Percentiles rank a stretch among this genome's conserved stretches.
Conservation (phyloP, 768 basidiomycete genomes). For the Fomitopsis serialis region DNA sequence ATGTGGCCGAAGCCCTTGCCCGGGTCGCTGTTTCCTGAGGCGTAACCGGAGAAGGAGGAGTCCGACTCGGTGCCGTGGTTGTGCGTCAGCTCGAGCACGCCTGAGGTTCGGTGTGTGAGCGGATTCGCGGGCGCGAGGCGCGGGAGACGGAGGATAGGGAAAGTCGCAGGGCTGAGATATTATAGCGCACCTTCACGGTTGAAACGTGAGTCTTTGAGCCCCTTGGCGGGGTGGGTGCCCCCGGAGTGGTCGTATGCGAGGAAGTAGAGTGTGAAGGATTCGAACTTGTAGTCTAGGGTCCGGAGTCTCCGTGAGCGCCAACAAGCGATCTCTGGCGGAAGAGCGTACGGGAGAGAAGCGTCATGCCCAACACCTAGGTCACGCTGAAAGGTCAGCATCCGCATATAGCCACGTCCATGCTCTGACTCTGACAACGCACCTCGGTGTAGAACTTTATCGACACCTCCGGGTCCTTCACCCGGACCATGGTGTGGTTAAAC, state of each 20-base stretch:
- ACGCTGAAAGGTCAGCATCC: not conserved
- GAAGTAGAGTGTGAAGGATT: conserved; percentile 78
- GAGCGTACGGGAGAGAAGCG: conserved; percentile 51
- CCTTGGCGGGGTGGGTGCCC: conserved; percentile 41
- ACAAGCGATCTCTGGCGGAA: conserved; percentile 3
- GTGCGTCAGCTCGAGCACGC: conserved; percentile 77
- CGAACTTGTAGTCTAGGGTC: conserved; percentile 42
- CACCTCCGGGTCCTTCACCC: conserved; percentile 79
- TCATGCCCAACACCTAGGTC: conserved; percentile 67
- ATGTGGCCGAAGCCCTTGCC: conserved; percentile 83
- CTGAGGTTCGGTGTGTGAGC: conserved; percentile 26
- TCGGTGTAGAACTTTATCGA: conserved; percentile 81
- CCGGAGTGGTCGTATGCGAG: conserved; percentile 70
- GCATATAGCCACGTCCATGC: not conserved
- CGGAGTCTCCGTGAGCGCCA: not conserved
- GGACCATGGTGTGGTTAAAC: conserved; percentile 86
- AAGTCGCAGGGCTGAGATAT: too few species aligned
- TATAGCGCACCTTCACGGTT: conserved; percentile 61
- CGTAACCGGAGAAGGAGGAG: conserved; percentile 71
- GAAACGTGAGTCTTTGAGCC: conserved; percentile 44
- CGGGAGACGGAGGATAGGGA: not conserved
- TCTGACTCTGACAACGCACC: conserved; percentile 28
- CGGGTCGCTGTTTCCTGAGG: conserved; percentile 79
- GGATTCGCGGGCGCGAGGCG: not conserved
- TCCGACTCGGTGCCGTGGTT: conserved; percentile 88